Evolutionary conservation across 129 eudicot species (phyloP), one percentile per base, ranked within the genome.

Genomic region (Saussurea involucrata): DNA sequence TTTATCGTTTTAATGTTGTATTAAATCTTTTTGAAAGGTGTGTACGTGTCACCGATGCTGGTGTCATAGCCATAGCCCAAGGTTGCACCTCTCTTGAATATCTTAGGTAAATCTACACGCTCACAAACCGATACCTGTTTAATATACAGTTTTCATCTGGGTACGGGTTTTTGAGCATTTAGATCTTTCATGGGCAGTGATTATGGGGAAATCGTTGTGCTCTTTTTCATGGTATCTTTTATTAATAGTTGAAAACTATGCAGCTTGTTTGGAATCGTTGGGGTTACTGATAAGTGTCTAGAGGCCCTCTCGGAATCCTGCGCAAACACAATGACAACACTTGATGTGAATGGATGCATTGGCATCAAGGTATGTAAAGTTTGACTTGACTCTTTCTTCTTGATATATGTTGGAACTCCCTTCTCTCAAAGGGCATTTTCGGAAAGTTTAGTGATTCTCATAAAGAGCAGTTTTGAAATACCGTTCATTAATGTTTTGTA

Each of bases 261-360:
- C 92, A 95, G 98, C 87, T 90, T 95, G 85, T 95, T 95, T 83
- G 98, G 98, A 61, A 95, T 91, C 70, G 89, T 95, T 71, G 98
- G 98, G 63, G 92, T 95, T 60, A 91, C 96, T 31, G 97, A 95
- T 85, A 86, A 80, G 78, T 82, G 97, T 86, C 71, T 95, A 81
- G 94, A 87, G 82, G 85, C 81, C 20, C 92, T 95, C 25, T 85
- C 97, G 4, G 78, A 80, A 44, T 86, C 31, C 71, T 89, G 96
- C 82, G 83, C 94, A 37, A 83, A 78, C 36, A 86, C 94, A 75
- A 29, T 95, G 24, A 87, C 92, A 73, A 95, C 98, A 33, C 94
- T 95, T 24, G 97, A 95, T 76, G 98, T 95, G 73, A 95, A 95
- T 81, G 98, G 98, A 75, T 95, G 97, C 77, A 79, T 84, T 28